Conservation (phyloP, 2,329 filamentous ascomycete species). For the Curvularia eragrostidis region DNA sequence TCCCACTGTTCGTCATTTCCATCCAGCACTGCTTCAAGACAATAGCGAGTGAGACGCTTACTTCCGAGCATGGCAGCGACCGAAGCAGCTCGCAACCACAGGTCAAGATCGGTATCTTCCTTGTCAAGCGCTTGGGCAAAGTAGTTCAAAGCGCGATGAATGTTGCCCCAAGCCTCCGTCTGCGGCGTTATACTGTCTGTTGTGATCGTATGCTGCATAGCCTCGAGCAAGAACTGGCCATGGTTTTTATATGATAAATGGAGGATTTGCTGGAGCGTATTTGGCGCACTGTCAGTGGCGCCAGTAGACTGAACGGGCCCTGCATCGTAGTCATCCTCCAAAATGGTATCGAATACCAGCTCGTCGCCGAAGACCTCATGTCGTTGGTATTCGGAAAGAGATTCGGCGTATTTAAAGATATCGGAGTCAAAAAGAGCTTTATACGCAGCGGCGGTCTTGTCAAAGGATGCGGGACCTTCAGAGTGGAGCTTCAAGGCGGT, state of each 20-base stretch:
- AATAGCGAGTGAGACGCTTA: constrained; percentile 65
- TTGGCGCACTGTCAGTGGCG: constrained; percentile 75
- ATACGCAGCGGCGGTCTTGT: constrained; percentile 82
- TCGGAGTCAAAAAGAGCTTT: constrained; percentile 85
- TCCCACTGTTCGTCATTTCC: constrained; percentile 65
- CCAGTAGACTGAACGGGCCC: constrained; percentile 58
- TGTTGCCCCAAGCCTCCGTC: constrained; percentile 30
- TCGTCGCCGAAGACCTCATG: constrained; percentile 61
- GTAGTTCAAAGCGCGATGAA: constrained; percentile 53
- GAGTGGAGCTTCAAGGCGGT: constrained; percentile 89
- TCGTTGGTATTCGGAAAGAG: constrained; percentile 81
- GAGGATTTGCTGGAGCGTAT: constrained; percentile 84
- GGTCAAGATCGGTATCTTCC: constrained; percentile 68
- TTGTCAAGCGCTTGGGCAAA: constrained; percentile 69
- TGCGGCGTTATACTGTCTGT: constrained; percentile 48
- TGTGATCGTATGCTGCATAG: constrained; percentile 61
- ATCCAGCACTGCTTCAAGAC: constrained; percentile 68
- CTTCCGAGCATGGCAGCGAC: constrained; percentile 65
- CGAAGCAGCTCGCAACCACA: constrained; percentile 67
- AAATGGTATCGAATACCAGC: constrained; percentile 52
- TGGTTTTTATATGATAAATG: constrained; percentile 96
- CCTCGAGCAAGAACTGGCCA: constrained; percentile 88
- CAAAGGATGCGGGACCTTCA: constrained; percentile 77
- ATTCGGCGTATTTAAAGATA: constrained; percentile 91
- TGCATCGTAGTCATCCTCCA: constrained; percentile 49